Evolutionary conservation across 1,284 basidiomycete species (phyloP).

Genomic region (Papiliotrema terrestris): DNA sequence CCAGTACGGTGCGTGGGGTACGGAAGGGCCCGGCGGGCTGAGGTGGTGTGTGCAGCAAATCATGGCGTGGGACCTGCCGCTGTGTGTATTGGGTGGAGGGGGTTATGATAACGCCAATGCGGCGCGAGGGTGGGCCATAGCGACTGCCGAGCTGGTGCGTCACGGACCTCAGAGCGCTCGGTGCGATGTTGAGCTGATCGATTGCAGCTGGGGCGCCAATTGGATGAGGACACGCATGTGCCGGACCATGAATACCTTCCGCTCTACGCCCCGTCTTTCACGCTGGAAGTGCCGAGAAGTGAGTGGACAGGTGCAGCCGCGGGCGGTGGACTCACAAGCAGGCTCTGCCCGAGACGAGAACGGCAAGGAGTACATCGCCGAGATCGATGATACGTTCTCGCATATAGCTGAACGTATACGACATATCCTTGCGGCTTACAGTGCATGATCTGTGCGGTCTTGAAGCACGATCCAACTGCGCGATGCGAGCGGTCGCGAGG

Average conservation of each 20-base stretch:
- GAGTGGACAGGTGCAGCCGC: conserved; percentile 8
- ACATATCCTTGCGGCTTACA: conserved; percentile 11
- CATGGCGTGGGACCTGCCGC: conserved; percentile 61
- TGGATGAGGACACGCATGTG: conserved; percentile 61
- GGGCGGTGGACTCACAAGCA: conserved; percentile 15
- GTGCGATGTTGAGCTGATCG: background rate
- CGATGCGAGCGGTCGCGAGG: too few relatives aligned
- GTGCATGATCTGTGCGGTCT: background rate
- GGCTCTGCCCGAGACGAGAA: conserved; percentile 73
- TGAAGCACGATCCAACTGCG: too few relatives aligned
- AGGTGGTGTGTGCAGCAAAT: conserved; percentile 67
- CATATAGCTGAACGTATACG: conserved; percentile 24
- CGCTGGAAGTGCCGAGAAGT: conserved; percentile 62
- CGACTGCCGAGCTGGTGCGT: conserved; percentile 70
- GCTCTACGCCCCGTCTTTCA: conserved; percentile 71
- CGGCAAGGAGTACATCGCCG: conserved; percentile 53
- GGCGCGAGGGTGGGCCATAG: conserved; percentile 76
- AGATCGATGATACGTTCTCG: conserved; percentile 29
- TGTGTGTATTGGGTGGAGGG: conserved; percentile 53
- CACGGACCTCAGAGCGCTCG: background rate
- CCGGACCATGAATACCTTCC: conserved; percentile 69
- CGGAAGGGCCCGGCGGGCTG: conserved; percentile 62
- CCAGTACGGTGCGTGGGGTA: conserved; percentile 66
- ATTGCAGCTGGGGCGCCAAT: conserved; percentile 54
- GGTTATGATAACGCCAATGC: conserved; percentile 79